Conservation (phyloP, 306 rosid genomes). For the Elaeagnus macrophylla region DNA sequence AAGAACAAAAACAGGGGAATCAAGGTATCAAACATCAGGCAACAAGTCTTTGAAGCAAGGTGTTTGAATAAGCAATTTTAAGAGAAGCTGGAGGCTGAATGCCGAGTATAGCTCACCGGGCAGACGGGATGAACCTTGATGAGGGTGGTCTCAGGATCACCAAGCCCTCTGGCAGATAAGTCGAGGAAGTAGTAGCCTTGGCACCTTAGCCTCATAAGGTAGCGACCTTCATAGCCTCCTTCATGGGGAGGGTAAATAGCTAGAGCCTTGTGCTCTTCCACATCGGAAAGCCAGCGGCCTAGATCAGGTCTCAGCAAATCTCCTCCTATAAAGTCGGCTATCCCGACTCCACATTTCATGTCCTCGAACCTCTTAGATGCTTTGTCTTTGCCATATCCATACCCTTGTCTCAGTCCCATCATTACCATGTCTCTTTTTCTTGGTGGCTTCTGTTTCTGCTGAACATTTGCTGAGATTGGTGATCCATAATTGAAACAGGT, state of each 20-base stretch:
- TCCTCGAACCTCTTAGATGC: conserved; percentile 23
- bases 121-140: conserved; percentile 91
- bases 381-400: conserved; percentile 10
- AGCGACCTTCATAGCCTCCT: conserved; percentile 91
- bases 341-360: conserved; percentile 50
- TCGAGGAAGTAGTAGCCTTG: conserved; percentile 91
- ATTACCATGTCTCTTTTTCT: conserved; percentile 7
- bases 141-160: conserved; percentile 85
- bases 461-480: conserved; percentile 24
- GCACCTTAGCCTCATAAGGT: conserved; percentile 50
- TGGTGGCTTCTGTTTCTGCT: conserved; percentile 14
- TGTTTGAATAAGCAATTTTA: too few species aligned
- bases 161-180: conserved; percentile 79
- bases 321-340: conserved; percentile 81
- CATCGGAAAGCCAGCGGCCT: conserved; percentile 78
- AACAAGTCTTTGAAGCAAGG: too few species aligned
- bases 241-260: conserved; percentile 92
- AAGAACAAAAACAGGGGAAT: background rate
- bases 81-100: too few species aligned
- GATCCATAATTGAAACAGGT: conserved; percentile 42
- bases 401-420: conserved; percentile 19
- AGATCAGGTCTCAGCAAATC: conserved; percentile 61
- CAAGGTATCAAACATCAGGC: too few species aligned
- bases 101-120: conserved; percentile 45
- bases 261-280: conserved; percentile 88